phyloP scores from a whole-genome alignment of 768 basidiomycete genomes.

The Termitomyces sp. region DNA sequence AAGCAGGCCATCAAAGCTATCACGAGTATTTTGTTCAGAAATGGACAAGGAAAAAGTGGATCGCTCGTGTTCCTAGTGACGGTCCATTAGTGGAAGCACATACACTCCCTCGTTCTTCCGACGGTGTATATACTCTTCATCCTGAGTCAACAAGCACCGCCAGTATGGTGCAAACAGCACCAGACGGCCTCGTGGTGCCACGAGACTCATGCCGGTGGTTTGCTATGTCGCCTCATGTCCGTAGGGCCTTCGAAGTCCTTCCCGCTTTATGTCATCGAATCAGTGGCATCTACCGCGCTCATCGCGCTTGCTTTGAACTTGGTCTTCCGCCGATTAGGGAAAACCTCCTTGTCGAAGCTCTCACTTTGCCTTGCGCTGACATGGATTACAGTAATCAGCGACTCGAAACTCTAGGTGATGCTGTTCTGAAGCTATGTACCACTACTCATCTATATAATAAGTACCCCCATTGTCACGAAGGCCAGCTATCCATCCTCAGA shows the following conservation, averaged over 20 bases:
- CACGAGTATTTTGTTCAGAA: constrained; percentile 50
- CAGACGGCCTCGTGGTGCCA: constrained; percentile 27
- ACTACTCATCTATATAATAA: constrained; percentile 75
- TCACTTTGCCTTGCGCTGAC: constrained; percentile 63
- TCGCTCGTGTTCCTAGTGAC: constrained; percentile 39
- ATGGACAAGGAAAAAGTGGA: constrained; percentile 44
- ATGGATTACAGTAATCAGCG: constrained; percentile 77
- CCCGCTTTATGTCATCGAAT: constrained; percentile 65
- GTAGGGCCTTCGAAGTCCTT: constrained; percentile 47
- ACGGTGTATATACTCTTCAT: constrained; percentile 30
- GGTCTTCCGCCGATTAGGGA: constrained; percentile 55
- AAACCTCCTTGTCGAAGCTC: constrained; percentile 61
- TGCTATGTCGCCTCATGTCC: constrained; percentile 44
- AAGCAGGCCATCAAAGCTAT: constrained; percentile 44
- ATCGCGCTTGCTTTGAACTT: constrained; percentile 43
- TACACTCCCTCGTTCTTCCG: constrained; percentile 34
- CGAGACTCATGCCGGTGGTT: constrained; percentile 47
- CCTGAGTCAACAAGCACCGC: not conserved
- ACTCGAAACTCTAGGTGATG: constrained; percentile 83
- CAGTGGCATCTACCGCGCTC: constrained; percentile 59
- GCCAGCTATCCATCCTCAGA: constrained; percentile 66
- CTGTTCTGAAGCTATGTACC: constrained; percentile 70
- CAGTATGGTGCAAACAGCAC: constrained; percentile 15
- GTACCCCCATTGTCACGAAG: constrained; percentile 76
- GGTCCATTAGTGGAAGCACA: constrained; percentile 61